Percentiles rank a stretch among this genome's conserved stretches.
Conservation (phyloP, 1,139 yeast genomes). For the Suhomyces maxii region DNA sequence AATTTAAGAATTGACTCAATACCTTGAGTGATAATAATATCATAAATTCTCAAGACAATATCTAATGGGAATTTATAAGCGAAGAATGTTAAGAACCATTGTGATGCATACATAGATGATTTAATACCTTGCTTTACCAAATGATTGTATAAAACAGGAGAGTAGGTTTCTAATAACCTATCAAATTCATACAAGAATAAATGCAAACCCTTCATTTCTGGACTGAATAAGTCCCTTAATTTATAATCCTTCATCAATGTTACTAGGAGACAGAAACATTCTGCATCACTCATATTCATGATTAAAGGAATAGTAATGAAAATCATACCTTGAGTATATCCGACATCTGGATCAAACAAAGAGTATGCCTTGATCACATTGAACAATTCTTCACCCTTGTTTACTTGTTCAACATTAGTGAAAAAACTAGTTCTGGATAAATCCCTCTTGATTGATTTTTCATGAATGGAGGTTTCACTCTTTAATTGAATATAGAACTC, state of each 20-base stretch:
- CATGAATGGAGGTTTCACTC: conserved; percentile 61
- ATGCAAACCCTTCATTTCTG: conserved; percentile 94
- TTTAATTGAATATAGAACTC: conserved; percentile 60
- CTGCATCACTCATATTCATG: conserved; percentile 78
- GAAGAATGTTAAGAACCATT: conserved; percentile 93
- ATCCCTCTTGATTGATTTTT: conserved; percentile 77
- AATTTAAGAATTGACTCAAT: conserved; percentile 78
- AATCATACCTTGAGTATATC: conserved; percentile 98
- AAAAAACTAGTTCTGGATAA: conserved; percentile 82
- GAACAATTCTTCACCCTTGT: conserved; percentile 58
- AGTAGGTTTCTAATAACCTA: conserved; percentile 66
- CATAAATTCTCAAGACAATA: conserved; percentile 79
- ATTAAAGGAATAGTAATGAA: conserved; percentile 83
- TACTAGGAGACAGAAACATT: conserved; percentile 79
- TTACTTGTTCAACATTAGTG: conserved; percentile 54
- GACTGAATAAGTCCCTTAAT: conserved; percentile 71
- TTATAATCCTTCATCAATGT: conserved; percentile 83
- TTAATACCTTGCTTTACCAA: conserved; percentile 80
- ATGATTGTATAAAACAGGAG: conserved; percentile 73
- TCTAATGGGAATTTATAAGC: conserved; percentile 90
- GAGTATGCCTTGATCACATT: conserved; percentile 83
- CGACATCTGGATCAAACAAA: conserved; percentile 86
- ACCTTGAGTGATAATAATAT: conserved; percentile 86
- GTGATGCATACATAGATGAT: conserved; percentile 92
- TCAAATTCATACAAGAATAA: conserved; percentile 85